Evolutionary conservation across 768 basidiomycete species (phyloP), one percentile per base, ranked within the genome.

Genomic region (Calvatia gigantea): DNA sequence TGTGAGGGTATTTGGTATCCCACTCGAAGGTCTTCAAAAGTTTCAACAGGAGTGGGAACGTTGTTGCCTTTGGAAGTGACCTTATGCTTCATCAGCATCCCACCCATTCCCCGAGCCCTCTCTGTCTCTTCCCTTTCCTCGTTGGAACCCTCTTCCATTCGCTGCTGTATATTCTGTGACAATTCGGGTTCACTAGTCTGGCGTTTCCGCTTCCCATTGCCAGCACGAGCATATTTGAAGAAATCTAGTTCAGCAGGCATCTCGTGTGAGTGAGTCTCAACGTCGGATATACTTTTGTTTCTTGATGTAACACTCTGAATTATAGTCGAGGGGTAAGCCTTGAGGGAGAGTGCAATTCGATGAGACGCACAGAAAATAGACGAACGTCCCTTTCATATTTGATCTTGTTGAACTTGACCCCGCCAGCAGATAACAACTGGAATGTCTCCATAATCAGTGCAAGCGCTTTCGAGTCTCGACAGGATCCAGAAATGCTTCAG

Each of bases 201-300:
- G 39, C 53, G 25, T 65, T 84, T 85, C 51, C 84, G 79, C 65
- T 89, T 88, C 31, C 65, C 69, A 6, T 72, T 60, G 15, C 73
- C 74, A 23, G 77, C 80, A 59, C 84, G 78, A 2, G 89, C 85
- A 58, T 92, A 93, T 63, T 88, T 93, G 74, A 98, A 98, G 70
- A 96, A 95, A 68, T 98, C 93, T 6, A 98, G 79, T 63, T 89
- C 91, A 1, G 75, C 61, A 1, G 89, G 94, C 42, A 94, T 78
- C 55, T 80, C 81, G 7, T 71, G 74, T 56, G 58, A 59, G 57
- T 57, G 56, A 61, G 64, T 58, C 62, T 57, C 43, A 58, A 28
- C 42, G 50, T 19, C 50, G 32, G 51, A 27, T 15, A 46, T 21
- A 28, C 43, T 54, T 58, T 53, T 27, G 46, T 55, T 23, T 53